These are phyloP conservation scores for Synchytrium microbalum DNA, from an alignment of 371 early-diverging fungal species.

Conservation along the genomic window DNA sequence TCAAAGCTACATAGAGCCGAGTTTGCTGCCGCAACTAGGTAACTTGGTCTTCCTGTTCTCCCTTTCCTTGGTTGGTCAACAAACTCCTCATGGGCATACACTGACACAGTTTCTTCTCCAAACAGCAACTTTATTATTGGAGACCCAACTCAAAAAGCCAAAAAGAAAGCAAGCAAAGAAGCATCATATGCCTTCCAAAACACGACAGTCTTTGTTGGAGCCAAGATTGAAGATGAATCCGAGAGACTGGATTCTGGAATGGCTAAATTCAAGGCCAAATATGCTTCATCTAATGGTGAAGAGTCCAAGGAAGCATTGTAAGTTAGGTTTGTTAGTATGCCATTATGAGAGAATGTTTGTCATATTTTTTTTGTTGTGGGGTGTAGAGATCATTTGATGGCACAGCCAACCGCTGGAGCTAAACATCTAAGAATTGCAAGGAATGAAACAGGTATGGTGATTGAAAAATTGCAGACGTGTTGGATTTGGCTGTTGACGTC, in stretches of 20 bases:
- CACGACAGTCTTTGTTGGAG: background rate
- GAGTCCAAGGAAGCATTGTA: background rate
- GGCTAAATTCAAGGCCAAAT: background rate
- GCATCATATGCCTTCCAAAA: background rate
- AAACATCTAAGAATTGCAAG: background rate
- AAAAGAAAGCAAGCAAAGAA: background rate
- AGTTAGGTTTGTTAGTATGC: background rate
- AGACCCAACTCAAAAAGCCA: background rate
- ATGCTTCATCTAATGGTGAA: background rate
- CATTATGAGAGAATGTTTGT: background rate
- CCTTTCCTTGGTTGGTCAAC: background rate
- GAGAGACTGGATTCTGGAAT: background rate
- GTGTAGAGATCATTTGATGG: background rate
- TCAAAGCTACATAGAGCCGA: slow-evolving; percentile 21
- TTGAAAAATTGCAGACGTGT: background rate
- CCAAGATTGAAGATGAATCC: background rate
- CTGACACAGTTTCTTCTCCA: background rate
- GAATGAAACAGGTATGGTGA: background rate
- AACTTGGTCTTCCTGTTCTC: too few species aligned
- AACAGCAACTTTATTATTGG: background rate
- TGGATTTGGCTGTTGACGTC: background rate
- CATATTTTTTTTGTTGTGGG: too few species aligned
- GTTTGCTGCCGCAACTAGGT: slow-evolving; percentile 14
- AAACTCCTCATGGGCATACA: background rate
- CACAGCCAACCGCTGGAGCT: background rate